phyloP scores from a whole-genome alignment of 2,329 filamentous ascomycete genomes.

The Diaporthe helianthi region DNA sequence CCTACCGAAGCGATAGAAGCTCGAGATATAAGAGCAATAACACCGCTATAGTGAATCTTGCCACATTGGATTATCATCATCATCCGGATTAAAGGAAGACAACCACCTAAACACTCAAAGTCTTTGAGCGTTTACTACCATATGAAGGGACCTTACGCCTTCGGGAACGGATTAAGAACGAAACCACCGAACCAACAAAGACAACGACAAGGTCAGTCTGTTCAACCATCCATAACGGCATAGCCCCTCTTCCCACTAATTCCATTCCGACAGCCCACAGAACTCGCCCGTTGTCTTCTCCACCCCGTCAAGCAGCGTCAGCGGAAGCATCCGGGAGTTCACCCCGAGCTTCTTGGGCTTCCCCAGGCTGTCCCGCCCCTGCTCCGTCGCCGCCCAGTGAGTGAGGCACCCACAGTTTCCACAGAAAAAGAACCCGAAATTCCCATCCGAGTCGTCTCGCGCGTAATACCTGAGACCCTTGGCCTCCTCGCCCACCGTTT shows the following conservation, averaged over 20 bases:
- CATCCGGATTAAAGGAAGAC: slow-evolving; percentile 7
- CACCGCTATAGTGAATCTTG: slow-evolving; percentile 6
- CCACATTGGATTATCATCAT: slow-evolving; percentile 20
- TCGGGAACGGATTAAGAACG: no score
- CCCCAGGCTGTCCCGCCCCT: not conserved
- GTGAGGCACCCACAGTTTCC: slow-evolving; percentile 33
- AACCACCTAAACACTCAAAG: not conserved
- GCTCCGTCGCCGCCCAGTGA: slow-evolving; percentile 31
- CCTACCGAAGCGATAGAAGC: not conserved
- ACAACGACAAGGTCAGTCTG: not conserved
- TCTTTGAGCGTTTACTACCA: no score
- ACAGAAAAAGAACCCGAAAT: slow-evolving; percentile 29
- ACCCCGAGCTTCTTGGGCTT: not conserved
- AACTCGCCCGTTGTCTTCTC: not conserved
- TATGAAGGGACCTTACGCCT: no score
- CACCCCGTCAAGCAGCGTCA: slow-evolving; percentile 4
- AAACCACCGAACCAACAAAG: no score
- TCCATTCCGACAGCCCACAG: not conserved
- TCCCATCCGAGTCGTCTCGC: slow-evolving; percentile 1
- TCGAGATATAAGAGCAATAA: not conserved
- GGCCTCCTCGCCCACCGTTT: accelerated
- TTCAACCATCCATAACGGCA: no score
- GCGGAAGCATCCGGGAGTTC: slow-evolving; percentile 14
- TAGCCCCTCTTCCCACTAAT: not conserved
- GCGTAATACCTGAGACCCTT: slow-evolving; percentile 13